Evolutionary conservation across 768 basidiomycete species (phyloP).

Genomic region (Tylopilus cervinicoccineus): DNA sequence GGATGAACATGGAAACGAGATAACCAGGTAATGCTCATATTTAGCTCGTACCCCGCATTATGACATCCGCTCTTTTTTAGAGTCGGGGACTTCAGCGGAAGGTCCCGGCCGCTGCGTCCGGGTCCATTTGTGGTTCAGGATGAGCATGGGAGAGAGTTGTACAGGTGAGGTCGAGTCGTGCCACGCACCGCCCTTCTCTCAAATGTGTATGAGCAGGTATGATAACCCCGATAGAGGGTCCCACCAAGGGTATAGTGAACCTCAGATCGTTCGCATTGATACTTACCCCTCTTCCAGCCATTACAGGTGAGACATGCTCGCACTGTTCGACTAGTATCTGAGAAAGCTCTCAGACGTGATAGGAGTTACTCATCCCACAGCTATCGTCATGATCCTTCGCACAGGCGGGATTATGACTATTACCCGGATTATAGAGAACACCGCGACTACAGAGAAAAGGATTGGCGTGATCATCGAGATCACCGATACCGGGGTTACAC

Average conservation of each 20-base stretch:
- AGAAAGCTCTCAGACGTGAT: slow-evolving; percentile 18
- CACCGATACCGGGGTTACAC: slow-evolving; percentile 17
- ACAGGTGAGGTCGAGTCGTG: slow-evolving; percentile 37
- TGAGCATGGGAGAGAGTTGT: slow-evolving; percentile 53
- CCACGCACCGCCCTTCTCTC: neutral
- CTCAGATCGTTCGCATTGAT: slow-evolving; percentile 25
- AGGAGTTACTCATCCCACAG: slow-evolving; percentile 21
- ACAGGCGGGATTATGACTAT: slow-evolving; percentile 22
- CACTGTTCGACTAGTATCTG: slow-evolving; percentile 2
- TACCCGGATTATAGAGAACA: slow-evolving; percentile 19
- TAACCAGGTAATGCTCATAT: slow-evolving; percentile 45
- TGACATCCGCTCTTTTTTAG: slow-evolving; percentile 27
- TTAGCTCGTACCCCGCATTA: neutral
- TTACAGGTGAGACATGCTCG: slow-evolving; percentile 16
- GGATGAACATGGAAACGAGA: slow-evolving; percentile 60
- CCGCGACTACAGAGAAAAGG: slow-evolving; percentile 20
- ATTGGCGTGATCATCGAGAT: slow-evolving; percentile 19
- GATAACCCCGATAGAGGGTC: slow-evolving; percentile 22
- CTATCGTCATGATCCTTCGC: slow-evolving; percentile 23
- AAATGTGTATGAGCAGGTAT: slow-evolving; percentile 20
- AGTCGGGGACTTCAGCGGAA: slow-evolving; percentile 47
- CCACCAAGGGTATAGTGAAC: slow-evolving; percentile 22
- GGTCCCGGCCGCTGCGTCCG: slow-evolving; percentile 23
- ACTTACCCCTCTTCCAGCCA: slow-evolving; percentile 15
- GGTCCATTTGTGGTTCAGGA: slow-evolving; percentile 58